These are phyloP conservation scores for Stachybotrys chartarum DNA, from an alignment of 2,329 filamentous ascomycete species.

Conservation along the genomic window DNA sequence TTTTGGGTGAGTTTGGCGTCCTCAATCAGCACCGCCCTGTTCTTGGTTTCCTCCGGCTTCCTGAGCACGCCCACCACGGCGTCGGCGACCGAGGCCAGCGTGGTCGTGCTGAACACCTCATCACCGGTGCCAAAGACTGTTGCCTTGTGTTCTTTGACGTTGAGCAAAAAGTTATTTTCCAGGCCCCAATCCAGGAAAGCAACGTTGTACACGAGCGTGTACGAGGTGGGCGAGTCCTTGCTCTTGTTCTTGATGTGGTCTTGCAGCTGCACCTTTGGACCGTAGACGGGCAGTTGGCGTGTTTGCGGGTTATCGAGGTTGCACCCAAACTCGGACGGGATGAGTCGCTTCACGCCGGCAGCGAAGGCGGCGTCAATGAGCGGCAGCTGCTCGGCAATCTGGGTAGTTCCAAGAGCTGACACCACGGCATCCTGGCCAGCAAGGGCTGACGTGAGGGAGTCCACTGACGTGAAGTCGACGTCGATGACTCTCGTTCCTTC, in stretches of 20 bases:
- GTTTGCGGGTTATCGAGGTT: conserved; percentile 24
- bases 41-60: conserved; percentile 45
- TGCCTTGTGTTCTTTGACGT: conserved; percentile 29
- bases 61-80: conserved; percentile 41
- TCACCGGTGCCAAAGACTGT: conserved; percentile 45
- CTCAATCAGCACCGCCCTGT: conserved; percentile 39
- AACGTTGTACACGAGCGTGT: conserved; percentile 46
- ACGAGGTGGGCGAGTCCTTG: conserved; percentile 37
- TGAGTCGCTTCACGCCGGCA: conserved; percentile 54
- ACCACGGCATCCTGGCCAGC: conserved; percentile 51
- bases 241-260: conserved; percentile 33
- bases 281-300: conserved; percentile 41
- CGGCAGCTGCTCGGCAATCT: conserved; percentile 28
- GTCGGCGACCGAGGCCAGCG: conserved; percentile 35
- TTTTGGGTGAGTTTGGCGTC: conserved; percentile 38
- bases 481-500: conserved; percentile 20
- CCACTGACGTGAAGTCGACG: conserved; percentile 32
- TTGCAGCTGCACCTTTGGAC: conserved; percentile 36
- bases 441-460: conserved; percentile 43
- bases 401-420: conserved; percentile 22
- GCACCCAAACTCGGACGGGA: conserved; percentile 51
- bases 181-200: conserved; percentile 54
- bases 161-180: conserved; percentile 33
- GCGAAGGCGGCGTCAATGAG: conserved; percentile 52
- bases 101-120: conserved; percentile 37